Conservation (phyloP, 208 protist species). For the Acanthamoeba rhysodes region DNA sequence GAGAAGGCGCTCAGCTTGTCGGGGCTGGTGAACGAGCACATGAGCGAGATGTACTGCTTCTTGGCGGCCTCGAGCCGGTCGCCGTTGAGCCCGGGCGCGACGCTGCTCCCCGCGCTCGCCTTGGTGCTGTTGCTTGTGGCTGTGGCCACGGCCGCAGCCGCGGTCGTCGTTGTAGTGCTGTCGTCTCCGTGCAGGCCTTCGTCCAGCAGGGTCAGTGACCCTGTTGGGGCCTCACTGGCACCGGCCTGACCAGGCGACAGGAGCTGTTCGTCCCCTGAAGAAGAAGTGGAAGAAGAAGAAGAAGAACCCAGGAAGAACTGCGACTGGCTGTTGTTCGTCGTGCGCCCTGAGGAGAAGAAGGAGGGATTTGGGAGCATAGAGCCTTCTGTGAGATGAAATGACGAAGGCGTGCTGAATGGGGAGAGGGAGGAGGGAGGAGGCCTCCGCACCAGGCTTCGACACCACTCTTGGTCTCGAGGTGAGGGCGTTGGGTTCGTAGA, state of each 20-base stretch:
- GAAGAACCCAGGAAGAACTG: neutral
- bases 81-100: neutral
- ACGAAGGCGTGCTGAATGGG: too few species aligned
- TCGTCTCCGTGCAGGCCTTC: neutral
- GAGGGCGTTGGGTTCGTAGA: constrained; percentile 2
- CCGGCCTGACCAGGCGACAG: too few species aligned
- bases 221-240: too few species aligned
- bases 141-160: neutral
- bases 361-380: neutral
- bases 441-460: neutral
- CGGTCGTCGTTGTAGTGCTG: neutral
- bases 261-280: too few species aligned
- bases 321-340: neutral
- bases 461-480: constrained; percentile 22
- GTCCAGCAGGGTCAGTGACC: neutral
- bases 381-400: too few species aligned
- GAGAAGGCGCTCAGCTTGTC: constrained; percentile 1
- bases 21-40: neutral
- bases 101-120: neutral
- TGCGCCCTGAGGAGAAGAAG: neutral
- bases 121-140: neutral
- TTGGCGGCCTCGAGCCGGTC: neutral
- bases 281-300: too few species aligned
- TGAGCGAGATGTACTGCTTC: constrained; percentile 17
- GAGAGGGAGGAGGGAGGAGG: neutral